Evolutionary conservation across 345 rosid species (phyloP), one percentile per base, ranked within the genome.

Genomic region (Zanthoxylum bungeanum): DNA sequence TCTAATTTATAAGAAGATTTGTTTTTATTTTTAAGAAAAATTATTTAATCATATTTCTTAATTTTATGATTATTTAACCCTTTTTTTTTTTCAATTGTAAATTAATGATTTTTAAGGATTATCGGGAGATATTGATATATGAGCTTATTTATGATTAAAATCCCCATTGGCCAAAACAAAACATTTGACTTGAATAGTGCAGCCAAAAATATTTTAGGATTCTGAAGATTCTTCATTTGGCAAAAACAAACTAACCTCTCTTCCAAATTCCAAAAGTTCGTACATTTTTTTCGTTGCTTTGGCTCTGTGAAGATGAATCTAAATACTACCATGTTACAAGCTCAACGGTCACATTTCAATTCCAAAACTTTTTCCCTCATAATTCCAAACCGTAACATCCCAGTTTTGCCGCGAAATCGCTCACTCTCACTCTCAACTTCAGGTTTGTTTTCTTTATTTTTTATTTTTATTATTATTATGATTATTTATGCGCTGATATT

Each of bases 331-430:
- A 47, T 37, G 39, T 39, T 69, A 33, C 63, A 21, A 21, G 62
- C 47, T 61, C 75, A 44, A 25, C 69, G 64, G 52, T n/a, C 56
- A 16, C 58, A n/a, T 51, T 49, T 70, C 49, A n/a, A 4, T 31
- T 50, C 17, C 36, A 76, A 73, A 30, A 40, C 67, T 7, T 36
- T 7, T 16, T 64, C 66, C 64, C 9, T 16, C 22, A 2, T 0
- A 55, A 36, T 9, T 64, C 58, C 47, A 74, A 66, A 40, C 4
- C 44, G 16, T n/a, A 55, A 14, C 28, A 59, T 73, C 71, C 58
- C 75, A 14, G 69, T 70, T 53, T 65, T 66, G 52, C 69, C 61
- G 4, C 78, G 21, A 78, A 33, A n/a, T 65, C 51, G 31, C 37
- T 68, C 51, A 6, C 17, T 53, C 60, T 34, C 47, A 30, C 30